Evolutionary conservation across 495 filamentous ascomycete genomes (phyloP).

Genomic region (Elasticomyces elasticus): DNA sequence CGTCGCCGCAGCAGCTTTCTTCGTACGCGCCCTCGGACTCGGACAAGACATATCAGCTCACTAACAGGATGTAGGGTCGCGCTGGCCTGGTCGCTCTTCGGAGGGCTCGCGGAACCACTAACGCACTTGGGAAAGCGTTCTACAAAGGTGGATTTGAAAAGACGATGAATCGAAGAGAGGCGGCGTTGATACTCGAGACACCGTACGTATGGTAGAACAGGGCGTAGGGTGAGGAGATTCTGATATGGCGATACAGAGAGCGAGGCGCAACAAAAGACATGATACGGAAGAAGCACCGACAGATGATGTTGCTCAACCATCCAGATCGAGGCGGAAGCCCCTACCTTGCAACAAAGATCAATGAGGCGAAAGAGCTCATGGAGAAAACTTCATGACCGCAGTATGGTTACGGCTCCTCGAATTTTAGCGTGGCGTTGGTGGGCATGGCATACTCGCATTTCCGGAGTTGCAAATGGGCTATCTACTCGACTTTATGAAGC

Average conservation of each 20-base stretch:
- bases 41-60: not conserved
- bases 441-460: not conserved
- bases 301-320: conserved; percentile 95
- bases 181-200: conserved; percentile 80
- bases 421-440: not conserved
- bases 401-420: not conserved
- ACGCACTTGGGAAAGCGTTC: conserved; percentile 67
- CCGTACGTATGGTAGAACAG: conserved; percentile 44
- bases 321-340: conserved; percentile 95
- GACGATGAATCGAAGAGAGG: conserved; percentile 85
- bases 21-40: conserved; percentile 31
- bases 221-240: conserved; percentile 13
- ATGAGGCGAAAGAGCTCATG: conserved; percentile 93
- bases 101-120: conserved; percentile 55
- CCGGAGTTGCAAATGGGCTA: not conserved
- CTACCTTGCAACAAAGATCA: conserved; percentile 93
- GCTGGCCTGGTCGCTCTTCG: conserved; percentile 83
- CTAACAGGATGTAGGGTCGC: too few species aligned
- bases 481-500: not conserved
- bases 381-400: conserved; percentile 49
- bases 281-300: conserved; percentile 89
- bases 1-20: conserved; percentile 45
- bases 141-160: conserved; percentile 97
- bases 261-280: conserved; percentile 78
- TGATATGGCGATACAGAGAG: conserved; percentile 47